A percentile compares a stretch with the other conserved stretches of the same genome.
phyloP scores from a whole-genome alignment of 1,284 basidiomycete species.

The Psilocybe mexicana region DNA sequence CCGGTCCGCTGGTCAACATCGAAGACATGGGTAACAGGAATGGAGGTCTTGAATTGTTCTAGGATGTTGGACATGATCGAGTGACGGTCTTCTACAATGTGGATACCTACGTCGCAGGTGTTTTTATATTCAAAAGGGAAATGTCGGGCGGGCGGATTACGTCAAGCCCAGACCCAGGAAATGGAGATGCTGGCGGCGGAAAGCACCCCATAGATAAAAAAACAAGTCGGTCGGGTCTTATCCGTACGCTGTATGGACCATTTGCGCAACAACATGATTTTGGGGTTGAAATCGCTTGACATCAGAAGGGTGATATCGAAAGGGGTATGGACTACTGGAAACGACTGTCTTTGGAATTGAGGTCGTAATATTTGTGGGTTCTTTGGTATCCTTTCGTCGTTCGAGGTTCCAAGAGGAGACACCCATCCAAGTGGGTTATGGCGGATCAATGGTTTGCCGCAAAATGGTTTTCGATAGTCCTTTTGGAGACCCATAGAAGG shows the following conservation, averaged over 20 bases:
- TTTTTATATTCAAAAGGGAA: neutral
- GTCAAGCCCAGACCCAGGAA: neutral
- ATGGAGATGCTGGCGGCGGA: neutral
- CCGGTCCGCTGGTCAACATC: conserved; percentile 90
- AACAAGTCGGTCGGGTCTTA: conserved; percentile 17
- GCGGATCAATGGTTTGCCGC: too few relatives aligned
- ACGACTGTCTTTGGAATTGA: neutral
- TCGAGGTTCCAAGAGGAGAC: too few relatives aligned
- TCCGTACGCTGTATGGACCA: conserved; percentile 5
- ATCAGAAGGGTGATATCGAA: conserved; percentile 4
- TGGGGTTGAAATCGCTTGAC: neutral
- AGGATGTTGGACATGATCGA: conserved; percentile 2
- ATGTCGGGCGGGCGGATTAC: neutral
- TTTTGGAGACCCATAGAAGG: too few relatives aligned
- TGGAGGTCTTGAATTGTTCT: conserved; percentile 10
- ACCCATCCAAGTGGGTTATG: too few relatives aligned
- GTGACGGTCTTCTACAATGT: neutral
- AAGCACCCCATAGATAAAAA: conserved; percentile 3
- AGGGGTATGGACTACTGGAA: neutral
- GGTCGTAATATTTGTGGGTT: too few relatives aligned
- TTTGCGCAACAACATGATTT: neutral
- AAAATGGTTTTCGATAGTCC: too few relatives aligned
- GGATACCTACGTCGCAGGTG: neutral
- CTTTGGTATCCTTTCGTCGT: too few relatives aligned
- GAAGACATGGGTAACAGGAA: conserved; percentile 58